phyloP scores from a whole-genome alignment of 306 rosid species.

The Cyclanthera cordifolia region DNA sequence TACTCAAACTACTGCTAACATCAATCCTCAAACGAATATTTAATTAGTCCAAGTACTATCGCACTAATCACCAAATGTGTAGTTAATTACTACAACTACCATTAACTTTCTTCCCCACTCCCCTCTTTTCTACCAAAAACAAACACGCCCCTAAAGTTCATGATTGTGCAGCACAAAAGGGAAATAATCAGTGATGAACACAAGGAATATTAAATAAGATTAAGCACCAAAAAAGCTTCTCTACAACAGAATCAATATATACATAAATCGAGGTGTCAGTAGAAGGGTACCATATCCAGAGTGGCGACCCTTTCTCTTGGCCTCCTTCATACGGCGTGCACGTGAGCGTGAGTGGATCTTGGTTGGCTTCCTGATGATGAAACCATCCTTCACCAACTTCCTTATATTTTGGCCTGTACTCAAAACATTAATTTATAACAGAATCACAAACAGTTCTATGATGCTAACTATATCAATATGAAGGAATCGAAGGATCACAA shows the following conservation, averaged over 20 bases:
- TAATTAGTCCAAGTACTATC: too few species aligned
- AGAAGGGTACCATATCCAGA: slow-evolving; percentile 68
- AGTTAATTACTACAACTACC: too few species aligned
- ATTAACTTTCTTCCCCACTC: too few species aligned
- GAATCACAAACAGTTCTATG: background rate
- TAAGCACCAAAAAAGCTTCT: background rate
- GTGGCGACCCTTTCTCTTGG: slow-evolving; percentile 93
- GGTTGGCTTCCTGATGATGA: slow-evolving; percentile 90
- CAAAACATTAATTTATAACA: background rate
- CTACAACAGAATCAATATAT: background rate
- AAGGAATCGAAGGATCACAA: background rate
- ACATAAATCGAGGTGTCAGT: background rate
- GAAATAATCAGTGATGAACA: background rate
- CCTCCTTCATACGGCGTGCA: slow-evolving; percentile 89
- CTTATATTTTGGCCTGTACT: slow-evolving; percentile 80
- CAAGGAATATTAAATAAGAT: background rate
- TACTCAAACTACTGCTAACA: too few species aligned
- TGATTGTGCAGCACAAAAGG: background rate
- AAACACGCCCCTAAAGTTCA: background rate
- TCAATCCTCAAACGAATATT: background rate
- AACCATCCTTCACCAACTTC: slow-evolving; percentile 94
- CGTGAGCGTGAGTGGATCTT: slow-evolving; percentile 95
- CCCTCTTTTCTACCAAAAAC: too few species aligned
- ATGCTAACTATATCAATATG: too few species aligned
- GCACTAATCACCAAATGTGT: too few species aligned